phyloP scores from a whole-genome alignment of 116 monocot species.

The Iris pallida region DNA sequence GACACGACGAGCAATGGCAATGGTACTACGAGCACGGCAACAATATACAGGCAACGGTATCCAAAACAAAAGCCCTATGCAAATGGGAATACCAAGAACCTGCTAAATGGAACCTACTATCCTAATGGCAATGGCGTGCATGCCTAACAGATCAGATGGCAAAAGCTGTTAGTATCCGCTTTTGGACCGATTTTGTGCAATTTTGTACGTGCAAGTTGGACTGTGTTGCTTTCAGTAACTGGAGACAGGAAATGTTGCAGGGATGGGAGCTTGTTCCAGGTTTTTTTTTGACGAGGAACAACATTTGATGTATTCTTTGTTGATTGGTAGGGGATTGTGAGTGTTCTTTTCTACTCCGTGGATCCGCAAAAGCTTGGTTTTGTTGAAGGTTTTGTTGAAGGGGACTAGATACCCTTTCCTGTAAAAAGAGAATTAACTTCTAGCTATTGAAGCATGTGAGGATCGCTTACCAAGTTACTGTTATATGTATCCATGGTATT shows the following conservation, averaged over 20 bases:
- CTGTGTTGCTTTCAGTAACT: background rate
- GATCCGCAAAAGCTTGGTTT: background rate
- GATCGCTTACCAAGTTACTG: background rate
- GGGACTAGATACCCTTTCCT: background rate
- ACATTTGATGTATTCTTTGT: background rate
- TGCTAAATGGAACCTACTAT: constrained; percentile 21
- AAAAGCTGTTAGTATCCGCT: background rate
- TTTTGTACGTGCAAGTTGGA: background rate
- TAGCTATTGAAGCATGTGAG: background rate
- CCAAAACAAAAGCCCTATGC: constrained; percentile 9
- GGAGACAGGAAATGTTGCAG: background rate
- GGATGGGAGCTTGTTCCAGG: constrained; percentile 10
- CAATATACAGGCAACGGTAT: constrained; percentile 8
- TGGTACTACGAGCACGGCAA: background rate
- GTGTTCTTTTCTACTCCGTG: background rate
- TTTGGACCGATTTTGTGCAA: background rate
- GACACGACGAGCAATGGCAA: too few relatives aligned
- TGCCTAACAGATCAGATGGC: background rate
- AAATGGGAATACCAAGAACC: constrained; percentile 27
- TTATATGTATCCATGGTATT: background rate
- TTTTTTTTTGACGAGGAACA: constrained; percentile 2
- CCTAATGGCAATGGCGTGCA: constrained; percentile 35
- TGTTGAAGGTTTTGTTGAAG: constrained; percentile 14
- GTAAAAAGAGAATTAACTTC: constrained; percentile 9
- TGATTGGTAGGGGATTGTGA: background rate